Percentiles rank a stretch among this genome's conserved stretches.
Conservation (phyloP, 2,329 filamentous ascomycete species). For the Neopestalotiopsis rosae region DNA sequence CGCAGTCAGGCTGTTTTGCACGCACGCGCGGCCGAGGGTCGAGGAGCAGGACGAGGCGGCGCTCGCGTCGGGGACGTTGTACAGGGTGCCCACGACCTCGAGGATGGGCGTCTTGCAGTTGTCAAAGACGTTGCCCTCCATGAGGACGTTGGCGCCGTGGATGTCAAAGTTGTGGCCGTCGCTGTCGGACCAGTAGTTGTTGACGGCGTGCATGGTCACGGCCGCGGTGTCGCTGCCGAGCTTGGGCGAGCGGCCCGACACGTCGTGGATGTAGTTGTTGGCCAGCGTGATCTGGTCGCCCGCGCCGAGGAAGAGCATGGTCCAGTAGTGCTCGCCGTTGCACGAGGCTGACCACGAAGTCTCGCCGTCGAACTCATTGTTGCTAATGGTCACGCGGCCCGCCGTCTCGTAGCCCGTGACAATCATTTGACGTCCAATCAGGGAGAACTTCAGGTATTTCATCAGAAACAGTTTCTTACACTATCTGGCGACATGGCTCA, state of each 20-base stretch:
- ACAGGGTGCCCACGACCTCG: neutral
- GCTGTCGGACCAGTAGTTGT: constrained; percentile 43
- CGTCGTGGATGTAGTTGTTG: constrained; percentile 50
- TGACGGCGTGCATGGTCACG: constrained; percentile 42
- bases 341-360: constrained; percentile 49
- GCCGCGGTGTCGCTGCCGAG: constrained; percentile 31
- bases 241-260: constrained; percentile 50
- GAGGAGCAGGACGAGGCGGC: neutral
- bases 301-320: neutral
- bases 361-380: constrained; percentile 50
- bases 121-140: constrained; percentile 3
- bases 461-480: neutral
- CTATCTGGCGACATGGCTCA: constrained; percentile 1
- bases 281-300: constrained; percentile 46
- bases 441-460: constrained; percentile 27
- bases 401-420: constrained; percentile 39
- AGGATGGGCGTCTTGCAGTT: neutral
- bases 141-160: neutral
- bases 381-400: constrained; percentile 49
- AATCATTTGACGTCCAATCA: constrained; percentile 51
- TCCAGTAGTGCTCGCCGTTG: constrained; percentile 53
- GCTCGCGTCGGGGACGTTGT: neutral
- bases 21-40: neutral
- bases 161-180: constrained; percentile 4
- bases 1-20: neutral